Base-by-base conservation (phyloP, 2,329 filamentous ascomycete genomes). In the Colletotrichum siamense region DNA sequence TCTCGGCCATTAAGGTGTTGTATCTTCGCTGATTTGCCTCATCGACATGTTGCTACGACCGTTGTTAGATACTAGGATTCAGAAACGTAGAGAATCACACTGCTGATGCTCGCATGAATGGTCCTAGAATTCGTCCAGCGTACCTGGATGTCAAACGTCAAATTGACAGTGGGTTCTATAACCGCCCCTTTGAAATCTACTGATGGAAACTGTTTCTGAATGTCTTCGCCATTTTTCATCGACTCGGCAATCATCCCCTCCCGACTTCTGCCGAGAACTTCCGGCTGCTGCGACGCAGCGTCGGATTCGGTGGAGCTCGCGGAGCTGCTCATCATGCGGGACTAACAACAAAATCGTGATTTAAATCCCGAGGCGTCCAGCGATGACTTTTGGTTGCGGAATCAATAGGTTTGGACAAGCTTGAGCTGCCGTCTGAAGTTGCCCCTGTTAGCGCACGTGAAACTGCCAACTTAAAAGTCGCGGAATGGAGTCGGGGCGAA, bases 71-170 rank as follows among this genome's bases (percentile, higher is more conserved):
- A 24, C 12, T 4, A 24, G 5, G 3, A 10, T 10, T 18, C 6
- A 30, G 6, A 13, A 12, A 12, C 18, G 6, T 44, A 5, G 5
- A 18, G 32, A 24, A n/a, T 18, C 16, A 24, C 22, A 18, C 2
- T 8, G 22, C 3, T 26, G 8, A 22, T 26, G n/a, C 22, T 10
- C 39, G n/a, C 34, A 62, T 24, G 18, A 30, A 3, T 30, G 59
- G 13, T 34, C 16, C 3, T 1, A 30, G 18, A 10, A 15, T 18
- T 28, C 1, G 44, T 13, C 44, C 10, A 52, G 44, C 44, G 2
- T 63, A 76, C 73, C 70, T 73, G 70, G 8, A 76, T 76, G 24
- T 76, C 73, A 34, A 73, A 76, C 4, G 70, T 64, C 12, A 76
- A 44, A 28, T 76, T 68, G 16, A 76, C 71, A 13, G 55, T 61